Conservation (phyloP, 768 basidiomycete genomes). For the Rubroboletus satanas region DNA sequence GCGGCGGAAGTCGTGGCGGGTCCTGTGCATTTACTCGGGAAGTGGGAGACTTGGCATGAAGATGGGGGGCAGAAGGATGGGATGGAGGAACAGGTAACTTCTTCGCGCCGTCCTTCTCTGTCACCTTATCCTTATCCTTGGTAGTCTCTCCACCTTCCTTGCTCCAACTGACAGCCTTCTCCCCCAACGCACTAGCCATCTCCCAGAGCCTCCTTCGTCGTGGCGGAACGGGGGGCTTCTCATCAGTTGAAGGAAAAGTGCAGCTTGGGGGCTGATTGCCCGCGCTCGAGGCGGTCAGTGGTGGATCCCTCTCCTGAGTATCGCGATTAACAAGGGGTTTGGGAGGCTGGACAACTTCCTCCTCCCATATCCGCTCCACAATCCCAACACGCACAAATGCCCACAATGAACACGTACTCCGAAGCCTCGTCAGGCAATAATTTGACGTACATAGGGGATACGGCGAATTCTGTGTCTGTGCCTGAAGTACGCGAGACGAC, state of each 20-base stretch:
- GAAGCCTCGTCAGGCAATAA: conserved; percentile 83
- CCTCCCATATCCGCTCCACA: conserved; percentile 87
- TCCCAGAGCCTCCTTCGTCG: conserved; percentile 64
- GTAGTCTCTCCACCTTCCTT: conserved; percentile 30
- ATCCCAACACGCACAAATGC: conserved; percentile 79
- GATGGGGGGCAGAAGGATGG: conserved; percentile 23
- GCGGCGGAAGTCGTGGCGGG: conserved; percentile 51
- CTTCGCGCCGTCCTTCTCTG: conserved; percentile 24
- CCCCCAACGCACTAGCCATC: conserved; percentile 59
- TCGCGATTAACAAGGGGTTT: conserved; percentile 18
- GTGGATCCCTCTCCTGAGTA: neutral
- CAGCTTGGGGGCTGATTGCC: conserved; percentile 2
- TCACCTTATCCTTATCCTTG: conserved; percentile 34
- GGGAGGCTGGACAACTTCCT: conserved; percentile 47
- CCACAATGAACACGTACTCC: conserved; percentile 89
- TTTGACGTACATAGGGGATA: conserved; percentile 77
- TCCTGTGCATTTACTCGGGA: conserved; percentile 10
- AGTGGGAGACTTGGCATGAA: conserved; percentile 12
- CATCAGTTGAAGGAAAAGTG: conserved; percentile 14
- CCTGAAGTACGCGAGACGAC: conserved; percentile 38
- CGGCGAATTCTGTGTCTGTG: conserved; percentile 24
- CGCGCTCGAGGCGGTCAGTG: neutral
- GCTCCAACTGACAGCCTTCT: conserved; percentile 57
- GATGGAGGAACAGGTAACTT: conserved; percentile 24
- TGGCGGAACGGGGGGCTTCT: conserved; percentile 61